A percentile compares a stretch with the other conserved stretches of the same genome.
Conservation (phyloP, 140 eudicot species). For the Ambrosia hybrid region DNA sequence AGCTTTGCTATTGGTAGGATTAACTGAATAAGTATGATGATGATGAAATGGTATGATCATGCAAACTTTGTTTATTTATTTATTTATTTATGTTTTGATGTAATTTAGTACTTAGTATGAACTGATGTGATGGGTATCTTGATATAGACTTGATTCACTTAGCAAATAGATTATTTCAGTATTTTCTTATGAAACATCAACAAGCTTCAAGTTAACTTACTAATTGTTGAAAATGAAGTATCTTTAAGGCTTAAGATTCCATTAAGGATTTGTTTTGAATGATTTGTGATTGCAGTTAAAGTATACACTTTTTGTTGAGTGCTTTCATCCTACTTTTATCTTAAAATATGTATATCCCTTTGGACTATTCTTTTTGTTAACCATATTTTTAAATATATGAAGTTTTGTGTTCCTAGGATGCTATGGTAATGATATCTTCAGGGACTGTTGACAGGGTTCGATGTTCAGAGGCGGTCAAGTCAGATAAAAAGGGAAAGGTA, state of each 20-base stretch:
- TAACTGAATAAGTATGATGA: no score
- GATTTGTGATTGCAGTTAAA: neutral
- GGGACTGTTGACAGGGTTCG: neutral
- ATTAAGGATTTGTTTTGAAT: neutral
- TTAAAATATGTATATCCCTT: no score
- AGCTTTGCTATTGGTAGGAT: no score
- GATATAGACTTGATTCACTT: neutral
- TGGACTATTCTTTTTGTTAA: neutral
- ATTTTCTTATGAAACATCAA: no score
- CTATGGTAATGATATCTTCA: neutral
- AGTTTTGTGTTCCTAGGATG: slow-evolving; percentile 34
- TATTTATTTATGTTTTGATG: neutral
- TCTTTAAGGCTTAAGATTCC: neutral
- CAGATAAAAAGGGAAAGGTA: slow-evolving; percentile 15
- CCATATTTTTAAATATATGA: neutral
- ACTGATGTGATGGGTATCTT: neutral
- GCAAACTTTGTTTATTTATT: neutral
- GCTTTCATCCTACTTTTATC: no score
- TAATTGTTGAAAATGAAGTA: neutral
- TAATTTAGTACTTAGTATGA: neutral
- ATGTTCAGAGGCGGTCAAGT: neutral
- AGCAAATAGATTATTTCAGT: no score
- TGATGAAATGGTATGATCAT: neutral
- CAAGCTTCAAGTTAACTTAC: neutral
- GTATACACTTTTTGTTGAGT: neutral